phyloP scores from a whole-genome alignment of 2,329 filamentous ascomycete genomes.

The Exophiala oligosperma region DNA sequence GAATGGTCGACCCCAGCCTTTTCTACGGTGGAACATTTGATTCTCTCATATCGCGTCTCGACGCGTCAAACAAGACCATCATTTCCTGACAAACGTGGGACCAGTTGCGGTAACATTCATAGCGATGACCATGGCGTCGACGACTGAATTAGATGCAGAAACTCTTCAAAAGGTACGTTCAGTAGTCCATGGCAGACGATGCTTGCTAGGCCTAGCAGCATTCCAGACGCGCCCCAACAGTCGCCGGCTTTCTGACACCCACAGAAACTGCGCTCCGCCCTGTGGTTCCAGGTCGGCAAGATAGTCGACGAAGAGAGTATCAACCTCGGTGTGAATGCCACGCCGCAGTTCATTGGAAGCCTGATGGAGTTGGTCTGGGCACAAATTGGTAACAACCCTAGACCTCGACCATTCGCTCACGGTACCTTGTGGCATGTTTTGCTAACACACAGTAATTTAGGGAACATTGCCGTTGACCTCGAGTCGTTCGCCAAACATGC shows the following conservation, averaged over 20 bases:
- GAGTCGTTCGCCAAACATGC: constrained; percentile 73
- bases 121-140: too few species aligned
- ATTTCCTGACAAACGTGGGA: too few species aligned
- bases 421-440: not conserved
- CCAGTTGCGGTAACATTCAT: too few species aligned
- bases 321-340: constrained; percentile 75
- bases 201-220: too few species aligned
- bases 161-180: too few species aligned
- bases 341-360: constrained; percentile 84
- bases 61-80: too few species aligned
- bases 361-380: constrained; percentile 85
- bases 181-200: too few species aligned
- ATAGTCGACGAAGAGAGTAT: constrained; percentile 85
- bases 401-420: not conserved
- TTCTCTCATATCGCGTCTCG: too few species aligned
- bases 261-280: constrained; percentile 66
- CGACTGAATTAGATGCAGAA: too few species aligned
- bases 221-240: not conserved
- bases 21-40: too few species aligned
- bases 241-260: not conserved
- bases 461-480: constrained; percentile 59
- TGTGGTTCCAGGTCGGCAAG: constrained; percentile 82
- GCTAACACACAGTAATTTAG: constrained; percentile 33
- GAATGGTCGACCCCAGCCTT: too few species aligned
- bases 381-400: constrained; percentile 66